These are phyloP conservation scores for Tricholoma terreum DNA, from an alignment of 768 basidiomycete genomes.

Conservation along the genomic window DNA sequence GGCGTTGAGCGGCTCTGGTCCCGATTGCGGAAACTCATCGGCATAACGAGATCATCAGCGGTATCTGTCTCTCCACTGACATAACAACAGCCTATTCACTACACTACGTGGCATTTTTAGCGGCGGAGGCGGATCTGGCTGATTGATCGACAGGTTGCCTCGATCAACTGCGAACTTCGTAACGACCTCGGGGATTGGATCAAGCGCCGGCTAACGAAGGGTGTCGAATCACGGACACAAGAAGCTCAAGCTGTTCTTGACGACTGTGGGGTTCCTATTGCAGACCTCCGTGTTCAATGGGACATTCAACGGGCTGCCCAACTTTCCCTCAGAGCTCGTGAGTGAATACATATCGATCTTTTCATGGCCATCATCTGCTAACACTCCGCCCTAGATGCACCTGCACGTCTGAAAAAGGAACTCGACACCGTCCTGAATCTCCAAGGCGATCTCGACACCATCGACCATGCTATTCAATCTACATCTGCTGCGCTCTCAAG, in stretches of 20 bases:
- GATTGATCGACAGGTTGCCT: slow-evolving; percentile 28
- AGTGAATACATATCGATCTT: too few species aligned
- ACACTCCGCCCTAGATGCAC: slow-evolving; percentile 29
- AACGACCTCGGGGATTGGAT: slow-evolving; percentile 34
- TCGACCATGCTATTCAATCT: slow-evolving; percentile 19
- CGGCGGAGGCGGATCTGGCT: slow-evolving; percentile 28
- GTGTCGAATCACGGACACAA: slow-evolving; percentile 14
- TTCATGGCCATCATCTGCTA: too few species aligned
- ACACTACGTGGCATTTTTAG: too few species aligned
- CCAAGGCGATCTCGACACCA: slow-evolving; percentile 21
- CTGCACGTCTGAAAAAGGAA: slow-evolving; percentile 28
- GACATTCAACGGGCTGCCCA: slow-evolving; percentile 28
- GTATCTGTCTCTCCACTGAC: background rate
- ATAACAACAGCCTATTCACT: too few species aligned
- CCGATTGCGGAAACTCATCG: slow-evolving; percentile 29
- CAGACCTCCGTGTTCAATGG: slow-evolving; percentile 31
- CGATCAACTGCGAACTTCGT: slow-evolving; percentile 22
- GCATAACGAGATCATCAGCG: slow-evolving; percentile 14
- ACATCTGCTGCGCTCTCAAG: slow-evolving; percentile 8
- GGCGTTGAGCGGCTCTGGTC: slow-evolving; percentile 36
- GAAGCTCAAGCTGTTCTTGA: slow-evolving; percentile 8
- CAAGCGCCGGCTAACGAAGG: slow-evolving; percentile 12
- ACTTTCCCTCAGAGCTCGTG: slow-evolving; percentile 24
- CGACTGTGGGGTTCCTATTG: slow-evolving; percentile 11
- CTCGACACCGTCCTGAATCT: slow-evolving; percentile 28